A percentile compares a stretch with the other conserved stretches of the same genome.
Conservation (phyloP, 176 grass and related monocot species). For the Hsuehochloa calcarea region DNA sequence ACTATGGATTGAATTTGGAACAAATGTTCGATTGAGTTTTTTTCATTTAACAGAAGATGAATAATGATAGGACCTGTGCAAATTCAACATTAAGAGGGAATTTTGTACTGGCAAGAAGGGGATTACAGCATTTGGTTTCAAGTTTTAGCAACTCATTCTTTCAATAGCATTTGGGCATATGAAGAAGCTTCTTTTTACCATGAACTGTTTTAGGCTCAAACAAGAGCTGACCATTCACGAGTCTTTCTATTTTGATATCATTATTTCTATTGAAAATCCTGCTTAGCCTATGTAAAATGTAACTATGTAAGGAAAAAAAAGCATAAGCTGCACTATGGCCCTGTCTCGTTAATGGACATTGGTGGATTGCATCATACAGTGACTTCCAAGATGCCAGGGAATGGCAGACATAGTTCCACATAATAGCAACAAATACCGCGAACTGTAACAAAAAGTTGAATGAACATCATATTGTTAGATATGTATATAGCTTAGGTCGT, state of each 20-base stretch:
- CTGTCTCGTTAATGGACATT: conserved; percentile 4
- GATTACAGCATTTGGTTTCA: conserved; percentile 3
- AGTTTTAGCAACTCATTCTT: not conserved
- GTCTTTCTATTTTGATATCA: not conserved
- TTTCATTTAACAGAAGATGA: not conserved
- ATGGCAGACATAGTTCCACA: not conserved
- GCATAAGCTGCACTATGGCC: not conserved
- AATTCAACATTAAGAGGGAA: not conserved
- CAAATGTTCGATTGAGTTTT: not conserved
- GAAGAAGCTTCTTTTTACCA: not conserved
- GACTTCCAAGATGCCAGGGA: not conserved
- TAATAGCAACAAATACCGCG: not conserved
- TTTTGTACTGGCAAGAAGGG: conserved; percentile 2
- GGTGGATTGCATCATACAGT: not conserved
- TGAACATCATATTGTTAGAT: not conserved
- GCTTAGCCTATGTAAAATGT: not conserved
- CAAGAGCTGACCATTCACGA: not conserved
- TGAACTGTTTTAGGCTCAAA: not conserved
- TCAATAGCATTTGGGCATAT: not conserved
- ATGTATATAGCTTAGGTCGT: no score
- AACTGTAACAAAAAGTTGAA: not conserved
- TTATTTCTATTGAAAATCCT: not conserved
- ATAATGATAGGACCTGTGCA: not conserved
- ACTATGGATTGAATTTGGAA: conserved; percentile 6
- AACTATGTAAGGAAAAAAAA: not conserved